Base-by-base conservation (phyloP, 345 rosid species). In the Gossypium ekmanianum region DNA sequence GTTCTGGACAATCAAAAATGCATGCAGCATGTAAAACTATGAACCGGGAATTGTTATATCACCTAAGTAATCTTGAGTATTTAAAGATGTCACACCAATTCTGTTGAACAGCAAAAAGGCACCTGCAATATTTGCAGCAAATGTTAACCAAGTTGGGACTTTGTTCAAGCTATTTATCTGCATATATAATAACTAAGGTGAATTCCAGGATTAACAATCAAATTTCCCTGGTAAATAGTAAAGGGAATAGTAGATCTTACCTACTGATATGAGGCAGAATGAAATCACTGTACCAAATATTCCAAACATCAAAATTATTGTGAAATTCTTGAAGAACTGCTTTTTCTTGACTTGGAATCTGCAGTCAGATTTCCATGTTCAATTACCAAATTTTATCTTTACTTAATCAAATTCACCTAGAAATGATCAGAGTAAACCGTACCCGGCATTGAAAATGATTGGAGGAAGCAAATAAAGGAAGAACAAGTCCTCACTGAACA, bases 321-420 rank as follows among this genome's bases (percentile, higher is more conserved):
- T 80, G 79, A 91, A 89, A 74, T 91, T 91, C 89, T 86, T 85
- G 88, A 91, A 91, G 76, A 89, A 86, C 51, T 84, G 87, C 84
- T 91, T 91, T 77, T 89, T 91, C 81, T 91, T 91, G 59, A 91
- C 96, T 85, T 91, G 96, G 80, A 91, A 89, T 76, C 96, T 91
- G 88, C 27, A 84, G 79, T 16, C 61, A 80, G 61, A 22, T 63
- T 71, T 24, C n/a, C 9, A 68, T 73, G n/a, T 11, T 17, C 9
- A 16, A 20, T 26, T 9, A 18, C 26, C 26, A 0, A 9, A 16
- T 44, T 44, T 43, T 12, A 18, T 13, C 48, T 45, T 67, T 16
- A 26, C 27, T 17, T 16, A 44, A 43, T 20, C 29, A 43, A 44
- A 65, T 0, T 26, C 41, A 50, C 73, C 17, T 13, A n/a, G 22